Evolutionary conservation across 441 rosid genomes (phyloP).

Genomic region (Syzygium syzygioides): DNA sequence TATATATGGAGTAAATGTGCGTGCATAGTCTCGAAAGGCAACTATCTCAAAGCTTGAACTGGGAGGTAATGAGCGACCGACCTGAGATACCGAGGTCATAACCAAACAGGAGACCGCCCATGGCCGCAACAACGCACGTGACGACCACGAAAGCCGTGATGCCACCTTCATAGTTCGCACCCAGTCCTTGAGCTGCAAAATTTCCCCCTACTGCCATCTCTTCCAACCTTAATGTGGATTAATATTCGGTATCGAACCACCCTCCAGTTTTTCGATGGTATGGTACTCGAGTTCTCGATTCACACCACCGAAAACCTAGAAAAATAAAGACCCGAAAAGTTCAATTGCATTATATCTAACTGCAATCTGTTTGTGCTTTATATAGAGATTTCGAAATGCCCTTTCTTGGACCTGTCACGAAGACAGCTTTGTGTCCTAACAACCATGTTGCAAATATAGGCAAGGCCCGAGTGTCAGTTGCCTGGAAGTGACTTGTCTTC

Average conservation of each 20-base stretch:
- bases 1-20: not conserved
- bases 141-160: constrained; percentile 38
- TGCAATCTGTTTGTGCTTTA: not conserved
- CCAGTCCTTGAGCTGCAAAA: constrained; percentile 18
- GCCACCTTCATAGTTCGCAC: constrained; percentile 26
- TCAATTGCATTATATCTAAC: not conserved
- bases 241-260: not conserved
- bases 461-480: not conserved
- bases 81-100: constrained; percentile 63
- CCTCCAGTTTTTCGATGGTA: not conserved
- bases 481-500: not conserved
- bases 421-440: not conserved
- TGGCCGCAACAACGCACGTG: constrained; percentile 55
- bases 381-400: not conserved
- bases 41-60: not conserved
- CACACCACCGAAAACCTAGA: not conserved
- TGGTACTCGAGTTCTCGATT: not conserved
- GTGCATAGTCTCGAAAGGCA: not conserved
- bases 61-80: not conserved
- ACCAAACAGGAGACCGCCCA: constrained; percentile 64
- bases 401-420: not conserved
- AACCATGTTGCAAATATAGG: not conserved
- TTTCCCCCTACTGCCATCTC: constrained; percentile 37
- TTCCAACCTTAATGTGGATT: not conserved
- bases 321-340: not conserved